These are phyloP conservation scores for Diplodia mutila DNA, from an alignment of 2,329 filamentous ascomycete species.

Conservation along the genomic window DNA sequence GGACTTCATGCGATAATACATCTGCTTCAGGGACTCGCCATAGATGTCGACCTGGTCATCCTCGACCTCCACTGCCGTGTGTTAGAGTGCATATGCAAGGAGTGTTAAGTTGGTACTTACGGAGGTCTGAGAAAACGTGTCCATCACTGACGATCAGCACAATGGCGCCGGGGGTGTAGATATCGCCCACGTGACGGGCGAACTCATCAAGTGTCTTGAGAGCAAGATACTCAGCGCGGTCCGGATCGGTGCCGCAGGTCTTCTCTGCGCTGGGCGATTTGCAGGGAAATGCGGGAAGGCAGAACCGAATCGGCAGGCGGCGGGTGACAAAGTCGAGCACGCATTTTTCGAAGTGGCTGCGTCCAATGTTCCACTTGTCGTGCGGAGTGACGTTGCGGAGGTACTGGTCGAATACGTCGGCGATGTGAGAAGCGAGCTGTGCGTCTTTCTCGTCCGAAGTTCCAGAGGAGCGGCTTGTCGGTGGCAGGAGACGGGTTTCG, in stretches of 20 bases:
- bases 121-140: conserved; percentile 48
- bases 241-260: conserved; percentile 54
- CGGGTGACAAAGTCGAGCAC: conserved; percentile 31
- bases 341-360: conserved; percentile 34
- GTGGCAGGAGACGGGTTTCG: conserved; percentile 33
- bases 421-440: conserved; percentile 31
- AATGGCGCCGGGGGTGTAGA: conserved; percentile 47
- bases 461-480: conserved; percentile 30
- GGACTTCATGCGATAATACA: conserved; percentile 40
- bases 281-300: conserved; percentile 64
- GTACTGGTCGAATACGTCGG: conserved; percentile 36
- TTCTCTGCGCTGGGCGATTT: conserved; percentile 64
- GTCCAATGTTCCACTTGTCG: conserved; percentile 37
- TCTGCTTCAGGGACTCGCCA: conserved; percentile 42
- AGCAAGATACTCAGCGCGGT: conserved; percentile 50
- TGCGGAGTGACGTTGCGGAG: conserved; percentile 37
- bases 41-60: conserved; percentile 52
- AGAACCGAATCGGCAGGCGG: conserved; percentile 34
- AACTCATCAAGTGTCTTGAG: conserved; percentile 46
- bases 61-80: conserved; percentile 36
- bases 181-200: conserved; percentile 43
- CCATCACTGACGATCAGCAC: conserved; percentile 51
- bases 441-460: conserved; percentile 31
- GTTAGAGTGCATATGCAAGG: neutral
- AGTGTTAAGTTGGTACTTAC: conserved; percentile 31